Evolutionary conservation across 148 eudicot genomes (phyloP), one percentile per base, ranked within the genome.

Genomic region (Silene uniflora): DNA sequence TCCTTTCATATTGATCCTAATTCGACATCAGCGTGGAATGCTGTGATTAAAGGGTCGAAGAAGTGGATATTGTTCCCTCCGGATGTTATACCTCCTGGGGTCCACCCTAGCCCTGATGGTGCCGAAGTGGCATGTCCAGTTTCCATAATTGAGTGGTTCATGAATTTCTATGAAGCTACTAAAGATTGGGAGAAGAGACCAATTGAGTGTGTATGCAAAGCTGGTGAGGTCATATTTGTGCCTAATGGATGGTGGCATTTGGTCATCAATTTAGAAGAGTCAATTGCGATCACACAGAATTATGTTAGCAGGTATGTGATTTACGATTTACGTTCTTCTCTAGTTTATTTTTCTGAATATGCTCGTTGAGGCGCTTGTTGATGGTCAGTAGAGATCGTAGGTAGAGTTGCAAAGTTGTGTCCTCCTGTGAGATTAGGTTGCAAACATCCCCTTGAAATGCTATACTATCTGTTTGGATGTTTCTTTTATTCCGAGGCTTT

Each of bases 171-270:
- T 59, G 77, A 62, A 67, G 91, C 89, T 18, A 95, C 98, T 1
- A 89, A 86, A 81, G 85, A 80, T 59, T 90, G 93, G 98, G 72
- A 81, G 68, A 95, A 87, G 84, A 87, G 87, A 79, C 98, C 98
- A 0, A 74, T 95, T 73, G 98, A 95, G 74, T 95, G 98, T 82
- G 85, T 95, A 44, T 95, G 98, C 72, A 95, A 87, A 83, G 97
- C 96, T 4, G 98, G 98, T 42, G 98, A 95, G 68, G 98, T 92
- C 69, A 79, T 95, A 60, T 95, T 92, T 80, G 98, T 95, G 78
- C 98, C 98, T 39, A 89, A 89, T 73, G 98, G 97, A 47, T 95
- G 98, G 98, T 95, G 98, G 98, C 98, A 92, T 89, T 78, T 95
- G 87, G 98, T 95, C 52, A 90, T 95, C 75, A 95, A 92, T 82